Base-by-base conservation (phyloP, 2,329 filamentous ascomycete genomes). In the Aspergillus glaucus region DNA sequence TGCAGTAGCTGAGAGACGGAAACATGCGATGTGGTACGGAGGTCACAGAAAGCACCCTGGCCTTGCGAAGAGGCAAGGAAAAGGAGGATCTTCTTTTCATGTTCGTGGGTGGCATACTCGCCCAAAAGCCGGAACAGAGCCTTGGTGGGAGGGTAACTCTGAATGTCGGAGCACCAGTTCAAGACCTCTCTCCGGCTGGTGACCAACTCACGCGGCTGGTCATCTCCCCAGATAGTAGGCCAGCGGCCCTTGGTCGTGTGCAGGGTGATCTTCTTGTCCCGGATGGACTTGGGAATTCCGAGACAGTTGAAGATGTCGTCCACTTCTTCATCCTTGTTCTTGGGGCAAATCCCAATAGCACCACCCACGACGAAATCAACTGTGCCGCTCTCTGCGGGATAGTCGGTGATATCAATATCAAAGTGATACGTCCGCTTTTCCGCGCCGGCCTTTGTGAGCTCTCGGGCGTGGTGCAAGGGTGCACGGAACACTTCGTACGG, bases 371-470 rank as follows among this genome's bases (percentile, higher is more conserved):
- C 91, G 78, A 97, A 98, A 64, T 97, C 93, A 4, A 91, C 83
- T 44, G 80, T 78, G 47, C 87, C 86, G 48, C 79, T 79, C 71
- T 94, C 89, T 17, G 82, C 80, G 0, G 93, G 90, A 61, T 98
- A 98, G 65, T 95, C 86, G 44, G 92, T 96, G 44, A 98, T 86
- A 62, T 98, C 93, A 41, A 98, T 82, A 62, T 97, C 93, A 62
- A 97, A 97, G 70, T 98, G 93, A 68, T 92, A 95, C 0, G 93
- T 98, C 52, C 92, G 81, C 80, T 98, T 98, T 76, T 95, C 89
- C 4, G 93, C 93, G 19, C 92, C 92, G 21, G 81, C 77, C 65
- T 82, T 86, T 10, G 93, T 98, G 64, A 98, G 74, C 70, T 95
- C 90, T 48, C 93, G 85, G 2, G 89, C 82, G 60, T 84, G 84